Conservation (phyloP, 2,329 filamentous ascomycete species). For the Aspergillus calidoustus region DNA sequence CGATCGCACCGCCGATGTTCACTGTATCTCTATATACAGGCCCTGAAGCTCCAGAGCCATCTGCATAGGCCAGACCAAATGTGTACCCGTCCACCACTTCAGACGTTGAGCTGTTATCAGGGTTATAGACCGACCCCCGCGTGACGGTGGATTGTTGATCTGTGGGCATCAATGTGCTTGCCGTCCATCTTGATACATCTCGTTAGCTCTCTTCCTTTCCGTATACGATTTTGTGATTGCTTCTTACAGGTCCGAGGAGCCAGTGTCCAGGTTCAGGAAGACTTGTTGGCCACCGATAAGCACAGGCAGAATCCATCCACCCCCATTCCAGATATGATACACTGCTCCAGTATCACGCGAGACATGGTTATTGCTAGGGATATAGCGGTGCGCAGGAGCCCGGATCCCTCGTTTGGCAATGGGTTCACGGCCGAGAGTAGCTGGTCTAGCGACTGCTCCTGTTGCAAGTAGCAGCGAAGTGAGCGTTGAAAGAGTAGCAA, state of each 20-base stretch:
- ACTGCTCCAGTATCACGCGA: conserved; percentile 13
- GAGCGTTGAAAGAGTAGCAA: conserved; percentile 4
- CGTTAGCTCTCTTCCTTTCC: background rate
- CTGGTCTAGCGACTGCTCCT: conserved; percentile 3
- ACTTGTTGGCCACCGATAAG: conserved; percentile 16
- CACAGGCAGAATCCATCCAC: conserved; percentile 17
- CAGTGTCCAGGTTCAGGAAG: conserved; percentile 16
- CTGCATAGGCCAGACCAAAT: conserved; percentile 12
- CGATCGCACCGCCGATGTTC: conserved; percentile 17
- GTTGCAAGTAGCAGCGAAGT: conserved; percentile 2
- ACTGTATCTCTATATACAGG: conserved; percentile 14
- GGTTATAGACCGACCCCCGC: conserved; percentile 13
- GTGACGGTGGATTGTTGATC: conserved; percentile 18
- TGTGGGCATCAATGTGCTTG: conserved; percentile 12
- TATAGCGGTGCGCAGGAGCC: conserved; percentile 4
- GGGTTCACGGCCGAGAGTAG: background rate
- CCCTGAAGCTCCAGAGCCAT: conserved; percentile 17
- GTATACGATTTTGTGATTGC: background rate
- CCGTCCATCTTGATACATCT: conserved; percentile 7
- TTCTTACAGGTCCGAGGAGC: conserved; percentile 17
- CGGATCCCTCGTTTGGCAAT: conserved; percentile 8
- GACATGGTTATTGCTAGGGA: conserved; percentile 5
- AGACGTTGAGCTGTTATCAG: conserved; percentile 12
- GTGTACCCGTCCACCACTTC: conserved; percentile 1
- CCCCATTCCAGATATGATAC: conserved; percentile 13